These are phyloP conservation scores for Suaeda aralocaspica DNA, from an alignment of 148 eudicot species.

Conservation along the genomic window DNA sequence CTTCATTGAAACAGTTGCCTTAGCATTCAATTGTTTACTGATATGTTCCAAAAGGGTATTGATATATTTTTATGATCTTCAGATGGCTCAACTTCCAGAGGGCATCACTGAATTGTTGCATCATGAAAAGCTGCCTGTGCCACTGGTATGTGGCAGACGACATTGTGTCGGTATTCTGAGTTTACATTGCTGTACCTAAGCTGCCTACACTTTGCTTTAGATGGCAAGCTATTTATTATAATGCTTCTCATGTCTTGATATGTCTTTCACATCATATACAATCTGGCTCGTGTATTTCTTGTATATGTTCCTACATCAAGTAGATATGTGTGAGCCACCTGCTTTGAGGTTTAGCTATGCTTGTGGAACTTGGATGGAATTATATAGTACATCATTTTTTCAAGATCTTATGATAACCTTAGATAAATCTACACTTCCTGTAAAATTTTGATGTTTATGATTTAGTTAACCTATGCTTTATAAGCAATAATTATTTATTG, in stretches of 20 bases:
- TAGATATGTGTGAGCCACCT: neutral
- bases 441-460: neutral
- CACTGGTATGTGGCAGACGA: slow-evolving; percentile 55
- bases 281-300: neutral
- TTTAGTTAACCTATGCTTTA: neutral
- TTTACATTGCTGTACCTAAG: neutral
- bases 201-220: neutral
- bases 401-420: neutral
- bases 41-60: neutral
- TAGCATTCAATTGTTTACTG: neutral
- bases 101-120: slow-evolving; percentile 82
- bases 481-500: neutral
- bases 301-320: neutral
- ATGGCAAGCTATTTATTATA: neutral
- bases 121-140: slow-evolving; percentile 69
- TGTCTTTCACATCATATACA: slow-evolving; percentile 13
- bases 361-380: neutral
- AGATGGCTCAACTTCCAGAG: slow-evolving; percentile 95
- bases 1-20: neutral
- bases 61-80: slow-evolving; percentile 25
- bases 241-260: neutral
- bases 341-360: neutral
- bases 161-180: neutral
- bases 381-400: neutral
- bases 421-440: too few species aligned